These are phyloP conservation scores for Waltergamsia citrina DNA, from an alignment of 2,329 filamentous ascomycete genomes.

Conservation along the genomic window DNA sequence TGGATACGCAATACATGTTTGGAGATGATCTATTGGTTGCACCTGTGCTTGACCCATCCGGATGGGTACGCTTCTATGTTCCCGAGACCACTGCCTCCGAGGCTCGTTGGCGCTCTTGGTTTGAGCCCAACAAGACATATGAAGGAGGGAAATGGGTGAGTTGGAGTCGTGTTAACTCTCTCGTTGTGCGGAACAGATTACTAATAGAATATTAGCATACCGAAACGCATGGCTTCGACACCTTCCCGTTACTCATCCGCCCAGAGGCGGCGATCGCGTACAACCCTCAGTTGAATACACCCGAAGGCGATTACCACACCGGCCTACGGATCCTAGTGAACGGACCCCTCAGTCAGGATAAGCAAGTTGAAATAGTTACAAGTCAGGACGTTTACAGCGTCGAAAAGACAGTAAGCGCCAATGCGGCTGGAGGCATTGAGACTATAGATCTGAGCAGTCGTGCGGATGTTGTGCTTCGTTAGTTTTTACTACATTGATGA, in stretches of 20 bases:
- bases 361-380: neutral
- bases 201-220: no score
- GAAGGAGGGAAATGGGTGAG: slow-evolving; percentile 1
- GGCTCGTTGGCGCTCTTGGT: neutral
- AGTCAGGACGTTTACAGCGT: neutral
- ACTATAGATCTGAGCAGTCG: slow-evolving; percentile 30
- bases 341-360: neutral
- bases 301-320: neutral
- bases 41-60: slow-evolving; percentile 53
- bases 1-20: slow-evolving; percentile 66
- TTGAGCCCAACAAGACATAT: neutral
- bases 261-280: neutral
- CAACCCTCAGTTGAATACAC: neutral
- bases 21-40: slow-evolving; percentile 54
- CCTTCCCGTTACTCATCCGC: neutral
- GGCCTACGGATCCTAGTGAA: neutral
- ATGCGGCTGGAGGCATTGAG: neutral
- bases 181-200: no score
- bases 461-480: no score
- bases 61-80: slow-evolving; percentile 59
- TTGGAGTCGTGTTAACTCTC: no score
- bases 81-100: slow-evolving; percentile 15
- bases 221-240: slow-evolving; percentile 1
- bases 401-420: neutral
- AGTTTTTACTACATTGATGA: no score